Percentiles rank a stretch among this genome's conserved stretches.
Conservation (phyloP, 768 basidiomycete genomes). For the Leucocoprinus sp. region DNA sequence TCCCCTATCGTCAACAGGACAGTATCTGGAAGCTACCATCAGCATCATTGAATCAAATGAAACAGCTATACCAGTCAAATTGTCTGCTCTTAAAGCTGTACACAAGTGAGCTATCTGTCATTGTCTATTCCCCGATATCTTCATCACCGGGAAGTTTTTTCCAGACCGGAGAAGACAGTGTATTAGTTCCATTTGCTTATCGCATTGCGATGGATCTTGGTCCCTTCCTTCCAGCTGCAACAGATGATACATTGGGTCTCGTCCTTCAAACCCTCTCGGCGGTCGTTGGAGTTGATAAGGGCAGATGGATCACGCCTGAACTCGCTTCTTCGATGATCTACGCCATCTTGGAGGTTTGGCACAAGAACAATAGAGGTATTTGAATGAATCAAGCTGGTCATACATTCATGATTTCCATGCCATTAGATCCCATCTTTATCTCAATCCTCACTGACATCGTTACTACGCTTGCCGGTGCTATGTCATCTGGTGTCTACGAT, state of each 20-base stretch:
- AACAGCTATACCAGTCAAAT: constrained; percentile 80
- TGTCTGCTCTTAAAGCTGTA: constrained; percentile 89
- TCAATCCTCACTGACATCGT: constrained; percentile 82
- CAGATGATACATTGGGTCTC: constrained; percentile 84
- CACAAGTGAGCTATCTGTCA: constrained; percentile 58
- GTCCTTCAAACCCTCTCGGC: constrained; percentile 82
- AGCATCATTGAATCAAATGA: constrained; percentile 71
- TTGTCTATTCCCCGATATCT: background rate
- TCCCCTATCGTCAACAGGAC: constrained; percentile 62
- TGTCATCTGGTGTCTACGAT: constrained; percentile 55
- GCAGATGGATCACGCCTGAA: constrained; percentile 63
- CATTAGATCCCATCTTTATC: constrained; percentile 74
- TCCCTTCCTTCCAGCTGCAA: constrained; percentile 71
- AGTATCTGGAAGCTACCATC: constrained; percentile 84
- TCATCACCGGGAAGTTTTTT: constrained; percentile 47
- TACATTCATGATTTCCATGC: background rate
- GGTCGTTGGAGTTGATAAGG: constrained; percentile 64
- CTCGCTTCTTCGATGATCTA: constrained; percentile 58
- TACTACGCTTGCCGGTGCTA: constrained; percentile 55
- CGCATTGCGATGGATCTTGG: constrained; percentile 76
- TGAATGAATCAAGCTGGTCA: background rate
- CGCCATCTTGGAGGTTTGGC: constrained; percentile 75
- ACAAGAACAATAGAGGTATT: constrained; percentile 76
- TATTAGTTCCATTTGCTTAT: constrained; percentile 54
- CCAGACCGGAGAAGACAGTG: constrained; percentile 51